Conservation (phyloP, 495 filamentous ascomycete species). For the Trichocladium uniseriatum region DNA sequence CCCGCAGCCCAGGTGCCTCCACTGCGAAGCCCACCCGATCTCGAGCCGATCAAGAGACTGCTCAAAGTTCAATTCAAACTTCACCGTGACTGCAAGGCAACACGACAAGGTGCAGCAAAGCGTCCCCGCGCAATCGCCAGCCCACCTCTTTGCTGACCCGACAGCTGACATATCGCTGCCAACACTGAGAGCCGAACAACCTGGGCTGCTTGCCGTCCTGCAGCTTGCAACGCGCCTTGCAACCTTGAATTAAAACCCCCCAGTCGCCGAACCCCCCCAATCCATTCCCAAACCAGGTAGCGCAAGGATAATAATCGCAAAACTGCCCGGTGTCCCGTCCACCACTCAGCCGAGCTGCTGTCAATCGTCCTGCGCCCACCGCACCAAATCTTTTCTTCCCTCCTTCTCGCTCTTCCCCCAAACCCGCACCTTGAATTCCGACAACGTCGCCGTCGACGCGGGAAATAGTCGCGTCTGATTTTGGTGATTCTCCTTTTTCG, state of each 20-base stretch:
- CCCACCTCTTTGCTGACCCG: not conserved
- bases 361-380: conserved; percentile 6
- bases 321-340: conserved; percentile 19
- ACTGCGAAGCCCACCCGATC: not conserved
- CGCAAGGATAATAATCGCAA: conserved; percentile 23
- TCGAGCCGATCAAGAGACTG: not conserved
- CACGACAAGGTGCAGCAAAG: no score
- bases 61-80: no score
- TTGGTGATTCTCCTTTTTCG: not conserved
- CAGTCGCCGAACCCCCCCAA: conserved; percentile 2
- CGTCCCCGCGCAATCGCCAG: no score
- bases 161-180: not conserved
- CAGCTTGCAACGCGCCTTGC: conserved; percentile 11
- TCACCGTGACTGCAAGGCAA: no score
- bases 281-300: conserved; percentile 17
- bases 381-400: conserved; percentile 11
- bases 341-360: conserved; percentile 11
- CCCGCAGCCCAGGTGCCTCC: conserved; percentile 1
- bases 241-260: conserved; percentile 14
- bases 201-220: not conserved
- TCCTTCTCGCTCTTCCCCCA: not conserved
- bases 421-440: not conserved
- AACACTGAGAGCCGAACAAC: not conserved
- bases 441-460: not conserved
- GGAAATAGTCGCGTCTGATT: not conserved